Evolutionary conservation across 2,329 filamentous ascomycete species (phyloP).

Genomic region (Sporothrix globosa): DNA sequence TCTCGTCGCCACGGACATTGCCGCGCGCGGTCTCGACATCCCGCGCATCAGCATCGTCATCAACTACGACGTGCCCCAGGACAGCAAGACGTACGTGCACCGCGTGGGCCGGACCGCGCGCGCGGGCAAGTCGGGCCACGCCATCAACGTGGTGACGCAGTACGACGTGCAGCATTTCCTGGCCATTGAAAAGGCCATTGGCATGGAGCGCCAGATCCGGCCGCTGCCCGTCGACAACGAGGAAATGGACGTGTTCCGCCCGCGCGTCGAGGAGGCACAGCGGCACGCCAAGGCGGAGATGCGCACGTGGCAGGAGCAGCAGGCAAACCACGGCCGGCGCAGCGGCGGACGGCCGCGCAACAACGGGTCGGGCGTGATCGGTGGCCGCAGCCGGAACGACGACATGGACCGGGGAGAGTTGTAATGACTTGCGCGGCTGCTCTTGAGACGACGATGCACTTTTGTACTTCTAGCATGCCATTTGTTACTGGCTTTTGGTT

Average conservation of each 20-base stretch:
- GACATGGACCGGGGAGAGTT: conserved; percentile 79
- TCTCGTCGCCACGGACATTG: conserved; percentile 91
- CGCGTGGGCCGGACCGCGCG: conserved; percentile 85
- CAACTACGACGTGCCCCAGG: conserved; percentile 81
- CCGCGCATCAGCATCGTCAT: conserved; percentile 85
- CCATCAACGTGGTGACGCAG: conserved; percentile 80
- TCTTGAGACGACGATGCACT: not conserved
- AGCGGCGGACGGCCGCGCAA: conserved; percentile 51
- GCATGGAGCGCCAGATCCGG: conserved; percentile 65
- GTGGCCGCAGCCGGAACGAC: conserved; percentile 46
- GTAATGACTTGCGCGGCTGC: conserved; percentile 42
- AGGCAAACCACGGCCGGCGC: conserved; percentile 41
- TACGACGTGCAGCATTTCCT: conserved; percentile 82
- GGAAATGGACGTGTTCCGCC: conserved; percentile 80
- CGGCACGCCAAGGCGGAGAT: conserved; percentile 77
- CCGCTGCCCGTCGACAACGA: conserved; percentile 74
- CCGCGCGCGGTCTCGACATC: conserved; percentile 88
- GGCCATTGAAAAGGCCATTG: conserved; percentile 80
- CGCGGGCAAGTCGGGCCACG: conserved; percentile 81
- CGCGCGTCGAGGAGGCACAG: conserved; percentile 81
- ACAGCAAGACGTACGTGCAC: conserved; percentile 90
- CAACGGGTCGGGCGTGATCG: conserved; percentile 46
- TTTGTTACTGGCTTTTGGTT: not conserved
- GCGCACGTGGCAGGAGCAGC: conserved; percentile 66
- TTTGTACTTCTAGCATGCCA: not conserved